phyloP scores from a whole-genome alignment of 805 yeast genomes.

The Tetrapisispora arboricola region DNA sequence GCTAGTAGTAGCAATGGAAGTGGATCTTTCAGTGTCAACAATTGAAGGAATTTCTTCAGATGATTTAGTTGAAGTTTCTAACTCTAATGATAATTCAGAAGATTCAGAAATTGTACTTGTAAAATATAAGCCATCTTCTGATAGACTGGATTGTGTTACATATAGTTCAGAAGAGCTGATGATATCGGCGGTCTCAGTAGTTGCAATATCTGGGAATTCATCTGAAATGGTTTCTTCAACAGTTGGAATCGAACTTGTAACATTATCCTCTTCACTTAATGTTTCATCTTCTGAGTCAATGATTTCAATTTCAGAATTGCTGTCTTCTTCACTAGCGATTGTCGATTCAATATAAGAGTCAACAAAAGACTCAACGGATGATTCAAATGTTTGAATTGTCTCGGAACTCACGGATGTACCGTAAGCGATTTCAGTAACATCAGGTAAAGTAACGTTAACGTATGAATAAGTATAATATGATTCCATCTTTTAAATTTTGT shows the following conservation, averaged over 20 bases:
- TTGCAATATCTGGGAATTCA: neutral
- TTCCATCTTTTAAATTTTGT: neutral
- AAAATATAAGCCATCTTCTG: neutral
- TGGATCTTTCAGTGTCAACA: neutral
- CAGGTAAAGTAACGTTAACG: slow-evolving; percentile 1
- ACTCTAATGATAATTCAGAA: neutral
- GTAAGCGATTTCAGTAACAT: neutral
- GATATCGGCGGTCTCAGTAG: neutral
- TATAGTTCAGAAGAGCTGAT: neutral
- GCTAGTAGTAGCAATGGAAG: neutral
- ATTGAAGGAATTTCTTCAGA: neutral
- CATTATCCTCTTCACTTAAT: neutral
- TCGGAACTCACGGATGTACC: neutral
- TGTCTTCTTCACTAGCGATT: neutral
- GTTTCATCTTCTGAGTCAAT: neutral
- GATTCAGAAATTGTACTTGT: neutral
- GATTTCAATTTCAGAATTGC: neutral
- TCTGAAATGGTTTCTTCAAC: neutral
- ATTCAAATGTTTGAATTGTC: neutral
- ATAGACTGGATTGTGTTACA: neutral
- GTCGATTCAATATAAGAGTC: neutral
- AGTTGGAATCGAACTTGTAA: neutral
- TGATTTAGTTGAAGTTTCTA: neutral
- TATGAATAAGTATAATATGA: neutral
- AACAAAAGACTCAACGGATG: neutral